These are phyloP conservation scores for Zymoseptoria tritici DNA, from an alignment of 2,329 filamentous ascomycete species.

Conservation along the genomic window DNA sequence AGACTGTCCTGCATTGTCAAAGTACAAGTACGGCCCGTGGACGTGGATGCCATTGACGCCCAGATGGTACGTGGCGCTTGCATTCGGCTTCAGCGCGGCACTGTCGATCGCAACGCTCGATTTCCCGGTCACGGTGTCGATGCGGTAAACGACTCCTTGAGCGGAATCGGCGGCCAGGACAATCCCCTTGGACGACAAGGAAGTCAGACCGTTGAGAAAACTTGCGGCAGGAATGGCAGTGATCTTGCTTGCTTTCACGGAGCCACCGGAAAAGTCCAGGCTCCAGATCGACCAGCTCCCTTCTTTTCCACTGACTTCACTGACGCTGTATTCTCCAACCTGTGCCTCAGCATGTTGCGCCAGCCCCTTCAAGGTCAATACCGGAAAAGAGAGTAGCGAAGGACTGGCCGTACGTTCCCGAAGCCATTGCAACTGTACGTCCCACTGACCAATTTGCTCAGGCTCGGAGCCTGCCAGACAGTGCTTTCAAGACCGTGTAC, in stretches of 20 bases:
- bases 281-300: slow-evolving; percentile 1
- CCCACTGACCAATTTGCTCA: neutral
- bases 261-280: slow-evolving; percentile 1
- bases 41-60: slow-evolving; percentile 17
- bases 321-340: neutral
- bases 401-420: neutral
- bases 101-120: slow-evolving; percentile 9
- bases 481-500: neutral
- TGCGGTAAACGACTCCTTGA: slow-evolving; percentile 7
- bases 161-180: slow-evolving; percentile 9
- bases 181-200: neutral
- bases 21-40: slow-evolving; percentile 8
- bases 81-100: slow-evolving; percentile 13
- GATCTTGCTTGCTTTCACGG: neutral
- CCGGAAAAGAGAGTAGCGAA: neutral
- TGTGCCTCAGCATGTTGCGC: neutral
- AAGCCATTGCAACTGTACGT: neutral
- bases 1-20: slow-evolving; percentile 5
- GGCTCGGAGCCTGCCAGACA: neutral
- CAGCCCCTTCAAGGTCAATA: neutral
- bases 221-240: slow-evolving; percentile 4
- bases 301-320: neutral
- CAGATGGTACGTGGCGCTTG: slow-evolving; percentile 1
- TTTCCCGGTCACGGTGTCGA: slow-evolving; percentile 3
- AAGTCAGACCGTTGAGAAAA: slow-evolving; percentile 12